Conservation (phyloP, 1,139 yeast species). For the Candida dubliniensis region DNA sequence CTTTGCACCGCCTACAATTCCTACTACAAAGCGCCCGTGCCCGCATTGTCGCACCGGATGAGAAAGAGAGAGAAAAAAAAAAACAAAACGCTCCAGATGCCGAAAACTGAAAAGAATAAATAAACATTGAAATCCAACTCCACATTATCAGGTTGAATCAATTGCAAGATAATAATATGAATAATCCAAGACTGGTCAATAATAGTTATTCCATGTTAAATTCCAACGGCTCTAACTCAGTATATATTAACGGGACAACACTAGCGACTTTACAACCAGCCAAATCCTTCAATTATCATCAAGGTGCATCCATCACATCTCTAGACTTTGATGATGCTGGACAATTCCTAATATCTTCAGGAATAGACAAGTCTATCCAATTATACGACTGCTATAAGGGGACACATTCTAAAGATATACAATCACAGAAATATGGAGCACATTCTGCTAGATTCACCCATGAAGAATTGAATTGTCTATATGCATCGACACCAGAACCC, state of each 20-base stretch:
- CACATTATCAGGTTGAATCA: neutral
- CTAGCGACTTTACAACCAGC: slow-evolving; percentile 48
- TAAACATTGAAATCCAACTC: no score
- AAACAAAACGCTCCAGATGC: no score
- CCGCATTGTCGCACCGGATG: no score
- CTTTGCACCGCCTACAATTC: no score
- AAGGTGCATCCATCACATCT: slow-evolving; percentile 67
- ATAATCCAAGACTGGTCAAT: neutral
- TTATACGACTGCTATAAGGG: slow-evolving; percentile 79
- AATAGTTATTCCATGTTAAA: neutral
- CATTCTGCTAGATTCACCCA: slow-evolving; percentile 86
- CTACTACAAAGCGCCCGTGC: no score
- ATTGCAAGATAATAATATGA: neutral
- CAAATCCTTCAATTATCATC: slow-evolving; percentile 60
- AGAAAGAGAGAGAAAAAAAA: no score
- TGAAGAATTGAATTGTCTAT: slow-evolving; percentile 68
- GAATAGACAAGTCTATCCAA: slow-evolving; percentile 81
- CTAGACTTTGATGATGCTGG: slow-evolving; percentile 87
- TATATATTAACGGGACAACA: neutral
- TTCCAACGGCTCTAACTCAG: neutral
- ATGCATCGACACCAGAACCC: slow-evolving; percentile 67
- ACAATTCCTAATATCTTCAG: slow-evolving; percentile 71
- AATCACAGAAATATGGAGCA: slow-evolving; percentile 90
- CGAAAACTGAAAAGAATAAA: no score
- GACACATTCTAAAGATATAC: slow-evolving; percentile 60